Evolutionary conservation across 371 early-diverging fungal genomes (phyloP), one percentile per base, ranked within the genome.

Genomic region (Rhizopus microsporus): DNA sequence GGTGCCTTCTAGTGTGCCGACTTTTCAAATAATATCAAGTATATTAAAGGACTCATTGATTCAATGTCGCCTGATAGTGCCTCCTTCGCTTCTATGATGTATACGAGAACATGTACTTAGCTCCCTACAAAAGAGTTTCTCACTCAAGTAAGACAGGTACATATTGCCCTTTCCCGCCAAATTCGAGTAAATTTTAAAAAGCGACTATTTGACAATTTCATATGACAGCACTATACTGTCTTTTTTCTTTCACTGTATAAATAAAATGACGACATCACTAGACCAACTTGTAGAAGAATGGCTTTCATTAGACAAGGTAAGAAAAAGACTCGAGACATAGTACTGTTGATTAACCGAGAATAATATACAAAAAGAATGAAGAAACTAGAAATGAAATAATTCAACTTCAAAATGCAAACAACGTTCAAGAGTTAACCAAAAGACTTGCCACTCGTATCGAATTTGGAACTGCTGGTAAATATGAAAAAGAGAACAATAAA

Each of bases 391-490:
- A 74, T 23, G 85, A 86, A 58, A 89, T 92, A 44, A 56, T 77
- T 35, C 46, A 57, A 10, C 76, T 90, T 13, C 65, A 81, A 43
- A 76, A 78, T 31, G 60, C 68, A 17, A 71, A 80, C 56, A 76
- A 92, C 59, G 54, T 67, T 15, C 70, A 68, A 8, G 83, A 85
- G 57, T 75, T 95, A 1, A 78, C 86, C 62, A 73, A 74, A 38
- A 82, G 88, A 16, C 80, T 95, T n/a, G 78, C 83, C 4, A 61
- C 82, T 39, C 87, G 87, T 44, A 88, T 95, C 61, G 88, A 91
- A 64, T 94, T 95, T 69, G 96, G 96, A 39, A 95, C 96, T 15
- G 92, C 96, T 29, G 93, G 87, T 87, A 76, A 30, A 38, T 40
- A 13, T 23, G 17, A 17, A 47, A 37, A 35, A 31, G 39, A 15